A percentile compares a stretch with the other conserved stretches of the same genome.
Conservation (phyloP, 108 stramenopile species). For the Fragilariopsis cylindrus region DNA sequence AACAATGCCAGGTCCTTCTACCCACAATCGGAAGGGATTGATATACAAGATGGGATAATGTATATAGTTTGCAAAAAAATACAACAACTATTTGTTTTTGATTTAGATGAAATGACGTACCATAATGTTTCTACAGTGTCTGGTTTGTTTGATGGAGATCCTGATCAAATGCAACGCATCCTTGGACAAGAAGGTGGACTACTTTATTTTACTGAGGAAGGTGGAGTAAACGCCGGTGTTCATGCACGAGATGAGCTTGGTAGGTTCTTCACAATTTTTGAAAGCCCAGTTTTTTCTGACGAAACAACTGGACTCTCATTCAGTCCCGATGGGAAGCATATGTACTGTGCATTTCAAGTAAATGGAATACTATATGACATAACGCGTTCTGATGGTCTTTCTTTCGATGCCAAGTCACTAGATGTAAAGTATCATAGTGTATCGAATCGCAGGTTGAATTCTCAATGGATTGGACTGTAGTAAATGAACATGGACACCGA, state of each 20-base stretch:
- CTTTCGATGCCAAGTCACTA: constrained; percentile 33
- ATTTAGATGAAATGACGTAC: constrained; percentile 45
- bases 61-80: constrained; percentile 45
- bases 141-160: constrained; percentile 52
- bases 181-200: constrained; percentile 27
- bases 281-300: constrained; percentile 22
- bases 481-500: not conserved
- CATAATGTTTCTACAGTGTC: constrained; percentile 23
- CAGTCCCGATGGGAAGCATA: constrained; percentile 52
- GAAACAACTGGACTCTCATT: constrained; percentile 79
- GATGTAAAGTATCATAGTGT: constrained; percentile 37
- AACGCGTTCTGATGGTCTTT: constrained; percentile 43
- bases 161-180: constrained; percentile 57
- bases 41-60: constrained; percentile 34
- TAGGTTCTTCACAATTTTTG: constrained; percentile 42
- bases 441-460: constrained; percentile 2
- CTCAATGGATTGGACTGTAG: constrained; percentile 16
- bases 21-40: constrained; percentile 57
- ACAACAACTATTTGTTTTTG: constrained; percentile 40
- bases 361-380: constrained; percentile 43
- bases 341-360: constrained; percentile 52
- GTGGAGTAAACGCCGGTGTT: constrained; percentile 50
- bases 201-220: constrained; percentile 72
- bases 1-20: constrained; percentile 32
- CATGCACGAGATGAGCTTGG: constrained; percentile 46